Evolutionary conservation across 2,329 filamentous ascomycete species (phyloP), one percentile per base, ranked within the genome.

Genomic region (Ambrosiella cleistominuta): DNA sequence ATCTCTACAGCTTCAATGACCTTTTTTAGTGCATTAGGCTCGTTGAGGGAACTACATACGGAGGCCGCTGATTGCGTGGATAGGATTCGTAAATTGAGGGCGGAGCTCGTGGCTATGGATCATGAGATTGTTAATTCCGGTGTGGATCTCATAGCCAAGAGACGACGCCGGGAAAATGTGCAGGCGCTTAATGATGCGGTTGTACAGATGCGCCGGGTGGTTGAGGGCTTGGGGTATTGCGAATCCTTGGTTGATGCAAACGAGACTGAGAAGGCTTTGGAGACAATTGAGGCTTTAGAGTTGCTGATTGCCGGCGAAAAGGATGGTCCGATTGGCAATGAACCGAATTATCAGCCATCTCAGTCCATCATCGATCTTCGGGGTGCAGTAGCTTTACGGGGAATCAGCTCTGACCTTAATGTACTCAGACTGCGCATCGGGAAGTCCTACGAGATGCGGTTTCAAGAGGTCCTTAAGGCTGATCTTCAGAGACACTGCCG

Each of bases 1-100:
- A 98, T 98, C 62, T 97, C 91, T 1, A 89, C 87, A 0, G 93
- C 93, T 1, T 97, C 93, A 0, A 89, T 88, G 0, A 95, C 91
- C 0, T 98, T 98, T 69, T 98, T 98, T 66, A 90, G 89, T 0
- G 93, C 93, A 0, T 74, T 98, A 0, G 91, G 93, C 0, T 95
- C 90, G 0, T 73, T 98, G 39, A 85, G 88, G 63, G 88, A 96
- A 67, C 74, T 98, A 9, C 91, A 98, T 67, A 85, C 85, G 0
- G 93, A 98, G 69, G 90, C 93, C 6, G 85, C 89, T 9, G 87
- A 94, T 59, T 97, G 91, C 1, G 90, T 98, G 1, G 77, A 84
- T 7, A 82, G 86, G 61, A 98, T 98, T 60, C 88, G 89, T 66
- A 76, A 78, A 0, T 68, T 98, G 45, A 78, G 93, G 60, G 80